Evolutionary conservation across 1,139 yeast species (phyloP).

Genomic region (Geotrichum restrictum): DNA sequence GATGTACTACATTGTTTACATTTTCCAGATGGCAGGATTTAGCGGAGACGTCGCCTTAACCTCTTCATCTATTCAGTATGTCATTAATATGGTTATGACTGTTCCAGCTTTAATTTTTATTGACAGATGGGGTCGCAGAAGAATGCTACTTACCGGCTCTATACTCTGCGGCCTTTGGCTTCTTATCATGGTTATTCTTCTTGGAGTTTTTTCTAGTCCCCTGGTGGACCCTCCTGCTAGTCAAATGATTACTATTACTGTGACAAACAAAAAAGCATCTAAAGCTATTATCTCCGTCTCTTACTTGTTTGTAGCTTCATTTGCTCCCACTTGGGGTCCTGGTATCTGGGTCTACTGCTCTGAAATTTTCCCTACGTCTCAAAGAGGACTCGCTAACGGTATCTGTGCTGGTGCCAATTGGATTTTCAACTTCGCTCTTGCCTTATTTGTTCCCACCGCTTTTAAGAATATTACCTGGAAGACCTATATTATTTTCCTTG

Average conservation of each 20-base stretch:
- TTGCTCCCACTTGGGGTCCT: no score
- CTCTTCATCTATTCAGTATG: no score
- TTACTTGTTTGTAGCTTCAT: no score
- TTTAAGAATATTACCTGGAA: conserved; percentile 52
- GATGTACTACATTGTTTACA: no score
- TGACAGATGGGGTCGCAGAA: conserved; percentile 55
- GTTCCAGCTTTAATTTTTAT: conserved; percentile 46
- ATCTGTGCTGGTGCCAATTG: conserved; percentile 54
- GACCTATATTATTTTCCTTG: conserved; percentile 61
- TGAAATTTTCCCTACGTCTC: no score
- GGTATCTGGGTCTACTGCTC: conserved; percentile 58
- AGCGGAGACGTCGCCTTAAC: no score
- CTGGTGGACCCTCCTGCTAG: conserved; percentile 39
- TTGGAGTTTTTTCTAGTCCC: conserved; percentile 44
- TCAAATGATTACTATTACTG: conserved; percentile 48
- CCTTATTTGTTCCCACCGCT: no score
- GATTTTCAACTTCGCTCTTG: no score
- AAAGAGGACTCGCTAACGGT: conserved; percentile 53
- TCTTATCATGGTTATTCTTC: conserved; percentile 44
- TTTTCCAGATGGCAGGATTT: no score
- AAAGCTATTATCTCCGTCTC: no score
- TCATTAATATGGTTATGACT: no score
- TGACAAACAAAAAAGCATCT: conserved; percentile 36
- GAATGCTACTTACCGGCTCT: conserved; percentile 41
- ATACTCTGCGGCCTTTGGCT: conserved; percentile 45